Evolutionary conservation across 73 alveolate species (phyloP), one percentile per base, ranked within the genome.

Genomic region (Tetrahymena elliotti): DNA sequence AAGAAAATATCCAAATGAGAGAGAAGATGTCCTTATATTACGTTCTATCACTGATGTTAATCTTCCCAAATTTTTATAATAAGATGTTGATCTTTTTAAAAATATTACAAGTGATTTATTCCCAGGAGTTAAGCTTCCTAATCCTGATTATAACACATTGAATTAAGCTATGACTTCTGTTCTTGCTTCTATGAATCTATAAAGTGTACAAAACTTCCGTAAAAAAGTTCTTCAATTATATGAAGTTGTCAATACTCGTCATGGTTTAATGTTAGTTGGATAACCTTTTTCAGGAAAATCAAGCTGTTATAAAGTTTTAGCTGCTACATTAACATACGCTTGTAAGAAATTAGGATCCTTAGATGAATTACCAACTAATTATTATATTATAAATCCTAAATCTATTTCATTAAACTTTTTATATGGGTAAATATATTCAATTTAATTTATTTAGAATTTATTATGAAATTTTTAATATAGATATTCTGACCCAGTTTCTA

Each of bases 261-360:
- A 98, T 96, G 99, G 99, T 13, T 96, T 98, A 36, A 98, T 98
- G 99, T 93, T 98, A 33, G 99, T 98, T 5, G 99, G 99, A 11
- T 98, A 98, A 4, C 98, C 99, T 18, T 98, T 97, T 83, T 98
- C 99, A 52, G 99, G 99, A 38, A 98, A 98, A 94, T 98, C 99
- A 0, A 93, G 98, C 83, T 95, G 97, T 95, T 98, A 97, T 39
- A 96, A 96, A 95, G 98, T 97, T 15, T 95, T 98, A 82, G 97
- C 97, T 53, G 97, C 96, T 83, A 98, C 99, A 22, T 97, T 98
- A 37, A 96, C 99, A 22, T 16, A 37, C 27, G 94, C 95, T 38
- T 33, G 95, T 53, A 93, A 93, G 52, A 94, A 88, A 54, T 96
- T 94, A 92, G 94, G 93, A 20, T 93, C 95, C 33, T 96, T 83